Conservation (phyloP, 768 basidiomycete species). For the Pleurotus eryngii region DNA sequence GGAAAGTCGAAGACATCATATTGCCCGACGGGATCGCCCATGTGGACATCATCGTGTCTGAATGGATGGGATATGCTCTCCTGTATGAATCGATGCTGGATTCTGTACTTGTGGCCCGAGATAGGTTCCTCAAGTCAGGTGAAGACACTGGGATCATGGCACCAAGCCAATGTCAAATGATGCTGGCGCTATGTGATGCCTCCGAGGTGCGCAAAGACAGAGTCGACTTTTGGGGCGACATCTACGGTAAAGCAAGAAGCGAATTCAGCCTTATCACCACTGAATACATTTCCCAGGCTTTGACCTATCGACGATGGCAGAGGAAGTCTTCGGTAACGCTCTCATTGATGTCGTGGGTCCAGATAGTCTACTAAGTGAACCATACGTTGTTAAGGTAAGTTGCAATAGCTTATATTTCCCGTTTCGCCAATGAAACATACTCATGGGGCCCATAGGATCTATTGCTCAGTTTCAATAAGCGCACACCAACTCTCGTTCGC, state of each 20-base stretch:
- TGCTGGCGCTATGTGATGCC: slow-evolving; percentile 80
- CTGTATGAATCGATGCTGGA: slow-evolving; percentile 98
- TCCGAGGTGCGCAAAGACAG: slow-evolving; percentile 75
- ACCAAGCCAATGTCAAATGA: slow-evolving; percentile 85
- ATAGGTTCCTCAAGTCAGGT: slow-evolving; percentile 70
- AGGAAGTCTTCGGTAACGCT: slow-evolving; percentile 74
- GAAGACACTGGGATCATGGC: slow-evolving; percentile 71
- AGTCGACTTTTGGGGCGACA: slow-evolving; percentile 84
- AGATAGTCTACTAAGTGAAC: slow-evolving; percentile 60
- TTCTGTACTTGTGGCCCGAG: slow-evolving; percentile 85
- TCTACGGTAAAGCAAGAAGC: slow-evolving; percentile 61
- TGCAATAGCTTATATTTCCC: background rate
- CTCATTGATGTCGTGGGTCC: slow-evolving; percentile 76
- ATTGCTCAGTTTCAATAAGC: slow-evolving; percentile 56
- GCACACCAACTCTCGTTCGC: slow-evolving; percentile 76
- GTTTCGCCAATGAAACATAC: background rate
- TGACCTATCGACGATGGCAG: slow-evolving; percentile 80
- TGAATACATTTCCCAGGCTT: slow-evolving; percentile 54
- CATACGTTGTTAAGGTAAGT: slow-evolving; percentile 65
- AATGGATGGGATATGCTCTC: slow-evolving; percentile 96
- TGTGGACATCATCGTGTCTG: slow-evolving; percentile 94
- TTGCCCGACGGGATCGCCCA: slow-evolving; percentile 69
- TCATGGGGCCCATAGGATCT: slow-evolving; percentile 58
- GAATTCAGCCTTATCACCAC: too few relatives aligned
- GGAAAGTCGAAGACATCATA: slow-evolving; percentile 85